Base-by-base conservation (phyloP, 2,329 filamentous ascomycete species). In the Aspergillus nomiae region DNA sequence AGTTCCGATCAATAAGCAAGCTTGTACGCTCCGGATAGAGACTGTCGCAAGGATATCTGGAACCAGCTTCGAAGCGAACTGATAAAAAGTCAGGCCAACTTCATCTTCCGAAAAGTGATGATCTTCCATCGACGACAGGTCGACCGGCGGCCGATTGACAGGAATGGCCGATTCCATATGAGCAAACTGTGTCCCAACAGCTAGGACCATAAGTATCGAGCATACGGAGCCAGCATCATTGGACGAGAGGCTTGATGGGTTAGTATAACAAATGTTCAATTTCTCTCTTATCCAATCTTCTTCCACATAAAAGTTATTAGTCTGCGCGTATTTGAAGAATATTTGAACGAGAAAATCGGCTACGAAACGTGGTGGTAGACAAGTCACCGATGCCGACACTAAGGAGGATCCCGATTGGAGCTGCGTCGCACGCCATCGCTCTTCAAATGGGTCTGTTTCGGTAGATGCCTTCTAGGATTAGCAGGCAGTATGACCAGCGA, bases 1-100 rank as follows among this genome's bases (percentile, higher is more conserved):
- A 11, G 86, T 80, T 2, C 84, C 85, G 16, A 87, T 82, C 26
- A 87, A 75, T 9, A 87, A 71, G 77, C 84, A 86, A 1, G 84
- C 85, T 68, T 87, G 85, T 0, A 87, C 85, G 65, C 85, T 86
- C 66, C 86, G 82, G 12, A 87, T 76, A 2, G 85, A 87, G 0
- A 84, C 82, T 8, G 83, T 81, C 1, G 84, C 83, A 59, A 87
- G 86, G 43, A 86, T 82, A 61, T 87, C 85, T 1, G 85, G 83
- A 1, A 87, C 75, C 3, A 87, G 74, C 65, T 82, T 84, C 30
- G 81, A 83, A 0, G 85, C 85, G 66, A 83, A 83, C 59, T 86
- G 83, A 65, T 87, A 87, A 63, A 87, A 86, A 28, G 82, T 83
- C 8, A 85, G 76, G 4, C 85, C 85, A 1, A 86, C 80, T 28